Percentiles rank a stretch among this genome's conserved stretches.
Evolutionary conservation across 2,329 filamentous ascomycete species (phyloP).

Genomic region (Nemania sp.): DNA sequence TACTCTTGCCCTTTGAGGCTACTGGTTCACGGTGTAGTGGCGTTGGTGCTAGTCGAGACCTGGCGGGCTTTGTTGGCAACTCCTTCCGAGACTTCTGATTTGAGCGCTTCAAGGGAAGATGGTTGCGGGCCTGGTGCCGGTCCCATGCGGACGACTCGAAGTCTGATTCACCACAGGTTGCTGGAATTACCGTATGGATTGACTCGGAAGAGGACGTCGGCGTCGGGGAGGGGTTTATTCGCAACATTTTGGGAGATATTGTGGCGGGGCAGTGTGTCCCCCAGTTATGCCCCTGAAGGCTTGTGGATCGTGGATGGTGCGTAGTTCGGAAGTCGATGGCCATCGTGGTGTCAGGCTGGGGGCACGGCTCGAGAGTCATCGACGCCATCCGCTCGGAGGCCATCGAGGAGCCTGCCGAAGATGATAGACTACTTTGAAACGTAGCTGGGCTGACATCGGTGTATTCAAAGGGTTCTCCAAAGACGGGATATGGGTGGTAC

Average conservation of each 20-base stretch:
- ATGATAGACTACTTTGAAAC: slow-evolving; percentile 35
- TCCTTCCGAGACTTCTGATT: slow-evolving; percentile 34
- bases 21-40: slow-evolving; percentile 1
- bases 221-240: slow-evolving; percentile 39
- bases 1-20: slow-evolving; percentile 24
- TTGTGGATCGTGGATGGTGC: slow-evolving; percentile 12
- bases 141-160: slow-evolving; percentile 25
- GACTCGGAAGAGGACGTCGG: slow-evolving; percentile 38
- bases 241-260: slow-evolving; percentile 39
- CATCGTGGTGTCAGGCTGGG: slow-evolving; percentile 16
- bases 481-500: slow-evolving; percentile 27
- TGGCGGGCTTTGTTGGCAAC: slow-evolving; percentile 34
- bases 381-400: slow-evolving; percentile 36
- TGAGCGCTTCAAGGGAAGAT: slow-evolving; percentile 21
- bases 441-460: slow-evolving; percentile 25
- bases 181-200: slow-evolving; percentile 23
- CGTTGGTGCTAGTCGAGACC: slow-evolving; percentile 17
- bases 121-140: slow-evolving; percentile 18
- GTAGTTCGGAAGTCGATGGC: slow-evolving; percentile 12
- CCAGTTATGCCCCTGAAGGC: slow-evolving; percentile 24
- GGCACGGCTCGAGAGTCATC: slow-evolving; percentile 32
- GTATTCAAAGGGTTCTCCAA: slow-evolving; percentile 34
- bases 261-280: slow-evolving; percentile 31
- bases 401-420: slow-evolving; percentile 33
- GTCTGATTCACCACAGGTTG: slow-evolving; percentile 27